Conservation (phyloP, 1,284 basidiomycete genomes). For the Pseudozyma pruni region DNA sequence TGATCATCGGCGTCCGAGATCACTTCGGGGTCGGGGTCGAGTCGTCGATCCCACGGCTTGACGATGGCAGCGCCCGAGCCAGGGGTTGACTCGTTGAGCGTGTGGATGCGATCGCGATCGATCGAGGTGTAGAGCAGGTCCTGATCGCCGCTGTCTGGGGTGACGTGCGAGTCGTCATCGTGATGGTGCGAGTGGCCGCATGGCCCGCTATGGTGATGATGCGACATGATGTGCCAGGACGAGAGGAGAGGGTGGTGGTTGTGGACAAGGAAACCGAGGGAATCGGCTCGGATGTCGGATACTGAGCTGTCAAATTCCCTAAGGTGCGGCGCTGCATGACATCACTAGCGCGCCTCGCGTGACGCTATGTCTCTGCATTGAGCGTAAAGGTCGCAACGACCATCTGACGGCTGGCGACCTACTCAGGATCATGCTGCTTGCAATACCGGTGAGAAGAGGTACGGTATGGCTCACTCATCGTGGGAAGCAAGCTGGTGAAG, state of each 20-base stretch:
- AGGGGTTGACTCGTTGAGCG: conserved; percentile 55
- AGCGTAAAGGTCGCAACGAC: too few relatives aligned
- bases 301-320: background rate
- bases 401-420: too few relatives aligned
- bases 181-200: conserved; percentile 49
- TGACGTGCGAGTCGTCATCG: conserved; percentile 63
- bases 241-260: background rate
- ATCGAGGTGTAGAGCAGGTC: conserved; percentile 53
- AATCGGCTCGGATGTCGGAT: background rate
- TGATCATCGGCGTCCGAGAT: conserved; percentile 59
- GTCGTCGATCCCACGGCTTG: conserved; percentile 55
- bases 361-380: background rate
- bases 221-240: conserved; percentile 32
- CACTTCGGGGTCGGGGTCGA: conserved; percentile 26
- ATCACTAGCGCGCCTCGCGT: background rate
- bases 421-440: too few relatives aligned
- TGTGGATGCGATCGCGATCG: conserved; percentile 50
- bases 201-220: conserved; percentile 50
- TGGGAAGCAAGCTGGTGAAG: too few relatives aligned
- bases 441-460: too few relatives aligned
- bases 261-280: background rate
- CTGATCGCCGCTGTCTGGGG: conserved; percentile 58
- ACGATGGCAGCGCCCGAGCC: conserved; percentile 42
- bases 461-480: too few relatives aligned
- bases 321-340: background rate